phyloP scores from a whole-genome alignment of 2,329 filamentous ascomycete species.

The Truncatella angustata region DNA sequence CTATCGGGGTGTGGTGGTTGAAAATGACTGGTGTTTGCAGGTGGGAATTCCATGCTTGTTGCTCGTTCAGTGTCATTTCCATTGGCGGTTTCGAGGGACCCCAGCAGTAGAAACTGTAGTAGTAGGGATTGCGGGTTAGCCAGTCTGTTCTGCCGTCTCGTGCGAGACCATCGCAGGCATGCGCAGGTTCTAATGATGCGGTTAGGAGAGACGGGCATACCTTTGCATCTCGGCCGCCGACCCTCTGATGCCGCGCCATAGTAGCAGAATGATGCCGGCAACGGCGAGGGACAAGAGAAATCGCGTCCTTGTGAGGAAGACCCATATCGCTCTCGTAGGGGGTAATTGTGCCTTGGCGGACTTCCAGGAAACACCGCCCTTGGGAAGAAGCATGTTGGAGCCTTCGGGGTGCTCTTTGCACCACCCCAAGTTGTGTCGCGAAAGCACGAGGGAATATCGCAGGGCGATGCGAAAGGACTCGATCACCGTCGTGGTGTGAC shows the following conservation, averaged over 20 bases:
- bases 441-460: conserved; percentile 14
- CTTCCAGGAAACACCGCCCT: conserved; percentile 91
- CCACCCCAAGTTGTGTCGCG: conserved; percentile 32
- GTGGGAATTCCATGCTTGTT: conserved; percentile 84
- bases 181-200: neutral
- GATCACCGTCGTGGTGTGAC: conserved; percentile 3
- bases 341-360: conserved; percentile 77
- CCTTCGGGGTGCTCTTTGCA: conserved; percentile 37
- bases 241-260: conserved; percentile 84
- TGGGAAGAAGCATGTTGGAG: conserved; percentile 78
- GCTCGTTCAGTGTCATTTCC: conserved; percentile 90
- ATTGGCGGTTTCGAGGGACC: conserved; percentile 93
- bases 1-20: conserved; percentile 88
- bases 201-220: conserved; percentile 47
- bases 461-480: neutral
- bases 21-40: conserved; percentile 91
- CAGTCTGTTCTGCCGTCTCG: neutral
- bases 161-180: neutral
- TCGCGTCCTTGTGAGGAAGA: conserved; percentile 72
- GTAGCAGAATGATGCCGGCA: conserved; percentile 68
- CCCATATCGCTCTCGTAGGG: conserved; percentile 68
- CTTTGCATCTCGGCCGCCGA: conserved; percentile 88
- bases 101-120: conserved; percentile 88
- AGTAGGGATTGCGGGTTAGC: conserved; percentile 17
- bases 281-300: conserved; percentile 73